These are phyloP conservation scores for Chrysochromulina tobinii DNA, from an alignment of 78 protist genomes.

Conservation along the genomic window DNA sequence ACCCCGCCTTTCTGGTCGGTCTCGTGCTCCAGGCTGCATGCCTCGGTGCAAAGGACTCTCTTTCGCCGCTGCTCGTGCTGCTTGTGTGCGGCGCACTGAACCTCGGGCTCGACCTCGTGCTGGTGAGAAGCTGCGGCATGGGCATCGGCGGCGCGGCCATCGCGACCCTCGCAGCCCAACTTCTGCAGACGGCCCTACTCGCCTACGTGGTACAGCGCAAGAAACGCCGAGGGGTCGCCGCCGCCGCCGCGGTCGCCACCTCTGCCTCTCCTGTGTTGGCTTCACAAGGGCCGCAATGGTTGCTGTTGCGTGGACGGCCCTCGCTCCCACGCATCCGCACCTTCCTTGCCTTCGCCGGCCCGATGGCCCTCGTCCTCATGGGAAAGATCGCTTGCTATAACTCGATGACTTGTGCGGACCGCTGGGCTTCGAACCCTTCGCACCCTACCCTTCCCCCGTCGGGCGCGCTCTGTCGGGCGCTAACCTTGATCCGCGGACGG, in stretches of 20 bases:
- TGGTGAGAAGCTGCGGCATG: too few species aligned
- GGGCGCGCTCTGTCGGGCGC: too few species aligned
- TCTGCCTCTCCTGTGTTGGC: too few species aligned
- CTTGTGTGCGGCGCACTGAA: background rate
- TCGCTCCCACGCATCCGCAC: background rate
- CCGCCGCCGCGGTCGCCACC: too few species aligned
- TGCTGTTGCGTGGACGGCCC: background rate
- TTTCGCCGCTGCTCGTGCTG: background rate
- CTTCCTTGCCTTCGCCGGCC: background rate
- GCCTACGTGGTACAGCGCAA: background rate
- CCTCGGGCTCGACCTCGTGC: background rate
- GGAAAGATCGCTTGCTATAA: slow-evolving; percentile 6
- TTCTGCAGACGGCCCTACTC: background rate
- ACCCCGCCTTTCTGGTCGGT: background rate
- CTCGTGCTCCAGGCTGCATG: slow-evolving; percentile 2
- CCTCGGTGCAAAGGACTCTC: background rate
- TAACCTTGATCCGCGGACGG: too few species aligned
- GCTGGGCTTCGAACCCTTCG: too few species aligned
- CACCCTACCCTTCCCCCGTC: too few species aligned
- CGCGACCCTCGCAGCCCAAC: background rate
- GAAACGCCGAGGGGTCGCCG: too few species aligned
- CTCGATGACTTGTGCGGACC: background rate
- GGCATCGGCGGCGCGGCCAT: slow-evolving; percentile 19
- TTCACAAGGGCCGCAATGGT: background rate
- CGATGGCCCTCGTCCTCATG: background rate